Evolutionary conservation across 169 alveolate species (phyloP), one percentile per base, ranked within the genome.

Genomic region (Eimeria maxima): DNA sequence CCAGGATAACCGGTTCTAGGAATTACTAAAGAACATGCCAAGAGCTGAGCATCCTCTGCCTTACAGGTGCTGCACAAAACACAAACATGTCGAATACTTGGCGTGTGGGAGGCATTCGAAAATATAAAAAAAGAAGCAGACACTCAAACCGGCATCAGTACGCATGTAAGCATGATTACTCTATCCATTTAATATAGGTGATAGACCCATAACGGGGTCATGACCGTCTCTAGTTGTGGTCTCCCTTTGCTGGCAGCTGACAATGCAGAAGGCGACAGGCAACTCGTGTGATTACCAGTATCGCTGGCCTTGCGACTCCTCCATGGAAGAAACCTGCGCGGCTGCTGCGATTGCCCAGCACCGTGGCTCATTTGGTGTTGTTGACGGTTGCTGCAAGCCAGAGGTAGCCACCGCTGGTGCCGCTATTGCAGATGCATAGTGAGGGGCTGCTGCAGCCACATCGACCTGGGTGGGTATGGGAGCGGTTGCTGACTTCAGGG

Each of bases 31-130:
- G 93, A 87, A 42, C 93, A 87, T 44, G 93, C 93, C 69, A 87
- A 53, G 14, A 87, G 93, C 81, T 87, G 93, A 18, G 93, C 93
- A 67, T 87, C 93, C 93, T 87, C 93, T 42, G 93, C 93, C 67
- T 87, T 87, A 22, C 93, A 87, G 0, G 93, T 87, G 65, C 93
- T 87, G 93, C 47, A 24, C 4, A 50, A 4, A 47, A 13, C 33
- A 63, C 65, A 44, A 63, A 53, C 38, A 33, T 33, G 38, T 33
- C 38, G 38, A 33, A 33, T 33, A 33, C 38, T 0, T 33, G 38
- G 38, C 38, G 0, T 33, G 38, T 33, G 38, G 38, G 38, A 33
- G 38, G 38, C 38, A 33, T 33, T 33, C 38, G 1, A 33, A 33
- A 33, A 33, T 33, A 33, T 1, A 33, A 33, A 33, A 33, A 33